Base-by-base conservation (phyloP, 2,329 filamentous ascomycete genomes). In the Trichoderma breve region DNA sequence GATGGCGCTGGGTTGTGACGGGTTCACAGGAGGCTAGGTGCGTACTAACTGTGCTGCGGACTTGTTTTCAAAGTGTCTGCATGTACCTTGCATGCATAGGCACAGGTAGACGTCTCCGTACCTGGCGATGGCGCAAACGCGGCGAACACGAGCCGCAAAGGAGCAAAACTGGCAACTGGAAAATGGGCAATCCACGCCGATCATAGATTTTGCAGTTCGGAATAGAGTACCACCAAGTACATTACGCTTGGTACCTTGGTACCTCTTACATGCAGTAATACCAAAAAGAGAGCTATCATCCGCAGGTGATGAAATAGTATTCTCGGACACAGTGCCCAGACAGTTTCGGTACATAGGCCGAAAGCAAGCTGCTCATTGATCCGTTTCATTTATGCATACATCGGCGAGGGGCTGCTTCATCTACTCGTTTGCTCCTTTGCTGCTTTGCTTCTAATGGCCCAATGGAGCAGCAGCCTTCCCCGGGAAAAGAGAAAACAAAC, bases 11-110 rank as follows among this genome's bases (percentile, higher is more conserved):
- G 36, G 11, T 36, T 30, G 39, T n/a, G 67, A 57, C 15, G 67
- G 47, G 57, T 4, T 55, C 15, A 2, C 39, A 32, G 14, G 26
- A 65, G 66, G n/a, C 66, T 69, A 69, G n/a, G 26, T n/a, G 55
- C 64, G 36, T 51, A 30, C 66, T 69, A 61, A 69, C 66, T 62
- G 66, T 61, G 65, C 32, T 69, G 66, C 53, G 61, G 53, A 34
- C 66, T 21, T 69, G 55, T 24, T 24, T n/a, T 30, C 47, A 32
- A 24, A 55, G 43, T 61, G 55, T 26, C 66, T 69, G 55, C 66
- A 61, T 57, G 66, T n/a, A 39, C 58, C 58, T 36, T 39, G 32
- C 58, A 57, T 39, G 32, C 58, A 57, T 57, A 34, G 51, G 51
- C n/a, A 63, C 30, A 26, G 34, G 21, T 26, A 18, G 24, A 39